phyloP scores from a whole-genome alignment of 2,329 filamentous ascomycete genomes.

The Chaetomiaceae sp. region DNA sequence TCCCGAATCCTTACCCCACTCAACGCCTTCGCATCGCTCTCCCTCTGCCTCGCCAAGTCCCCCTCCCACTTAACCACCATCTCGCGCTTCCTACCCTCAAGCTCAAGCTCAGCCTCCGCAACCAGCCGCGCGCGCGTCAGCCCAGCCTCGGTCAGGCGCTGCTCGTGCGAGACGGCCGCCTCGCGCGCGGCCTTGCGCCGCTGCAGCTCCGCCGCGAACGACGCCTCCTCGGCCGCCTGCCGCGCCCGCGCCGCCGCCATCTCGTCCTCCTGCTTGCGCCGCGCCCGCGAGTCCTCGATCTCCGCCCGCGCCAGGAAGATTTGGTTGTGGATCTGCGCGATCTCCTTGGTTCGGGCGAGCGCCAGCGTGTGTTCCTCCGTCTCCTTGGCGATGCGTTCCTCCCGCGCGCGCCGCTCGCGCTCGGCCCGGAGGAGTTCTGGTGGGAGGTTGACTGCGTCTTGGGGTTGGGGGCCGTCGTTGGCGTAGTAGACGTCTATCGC shows the following conservation, averaged over 20 bases:
- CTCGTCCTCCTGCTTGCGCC: conserved; percentile 43
- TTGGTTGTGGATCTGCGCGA: conserved; percentile 47
- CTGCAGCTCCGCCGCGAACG: conserved; percentile 35
- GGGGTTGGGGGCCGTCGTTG: conserved; percentile 48
- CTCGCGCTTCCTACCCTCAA: conserved; percentile 40
- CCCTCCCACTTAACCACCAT: conserved; percentile 47
- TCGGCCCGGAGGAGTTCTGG: conserved; percentile 46
- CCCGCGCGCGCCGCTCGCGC: conserved; percentile 44
- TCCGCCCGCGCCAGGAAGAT: conserved; percentile 46
- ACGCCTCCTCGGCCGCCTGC: conserved; percentile 43
- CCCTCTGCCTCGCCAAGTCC: conserved; percentile 40
- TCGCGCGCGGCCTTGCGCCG: conserved; percentile 35
- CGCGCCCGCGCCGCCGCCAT: conserved; percentile 40
- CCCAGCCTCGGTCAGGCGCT: conserved; percentile 42
- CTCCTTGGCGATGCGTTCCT: conserved; percentile 42
- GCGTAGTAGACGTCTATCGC: conserved; percentile 51
- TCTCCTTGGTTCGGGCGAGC: conserved; percentile 46
- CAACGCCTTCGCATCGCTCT: conserved; percentile 46
- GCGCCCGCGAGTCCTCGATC: conserved; percentile 47
- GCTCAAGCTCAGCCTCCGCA: conserved; percentile 43
- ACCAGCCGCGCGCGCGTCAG: conserved; percentile 41
- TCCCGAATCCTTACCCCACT: conserved; percentile 46
- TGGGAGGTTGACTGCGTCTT: conserved; percentile 49
- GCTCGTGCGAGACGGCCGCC: conserved; percentile 42
- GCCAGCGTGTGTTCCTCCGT: conserved; percentile 45